phyloP scores from a whole-genome alignment of 352 stramenopile genomes.

The Globisporangium parvum region DNA sequence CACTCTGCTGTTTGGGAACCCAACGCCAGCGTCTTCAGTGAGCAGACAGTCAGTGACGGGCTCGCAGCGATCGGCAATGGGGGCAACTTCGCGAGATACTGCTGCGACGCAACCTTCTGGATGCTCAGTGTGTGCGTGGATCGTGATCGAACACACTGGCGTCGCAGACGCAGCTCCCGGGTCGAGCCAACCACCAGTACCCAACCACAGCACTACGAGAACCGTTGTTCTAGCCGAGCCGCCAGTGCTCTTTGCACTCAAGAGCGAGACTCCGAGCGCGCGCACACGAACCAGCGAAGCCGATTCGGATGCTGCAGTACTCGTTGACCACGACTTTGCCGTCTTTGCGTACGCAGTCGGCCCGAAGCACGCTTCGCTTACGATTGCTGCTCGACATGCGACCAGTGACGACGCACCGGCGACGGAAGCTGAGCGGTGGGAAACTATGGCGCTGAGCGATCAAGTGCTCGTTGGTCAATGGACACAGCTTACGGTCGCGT shows the following conservation, averaged over 20 bases:
- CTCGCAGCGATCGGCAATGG: not conserved
- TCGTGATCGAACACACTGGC: conserved; percentile 12
- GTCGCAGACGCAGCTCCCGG: not conserved
- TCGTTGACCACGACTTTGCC: not conserved
- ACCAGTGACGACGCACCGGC: not conserved
- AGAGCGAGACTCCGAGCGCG: not conserved
- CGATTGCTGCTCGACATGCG: not conserved
- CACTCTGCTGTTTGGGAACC: conserved; percentile 3
- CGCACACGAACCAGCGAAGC: not conserved
- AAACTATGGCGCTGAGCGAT: not conserved
- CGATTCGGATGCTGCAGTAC: not conserved
- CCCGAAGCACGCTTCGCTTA: not conserved
- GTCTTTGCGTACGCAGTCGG: conserved; percentile 3
- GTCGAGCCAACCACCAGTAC: not conserved
- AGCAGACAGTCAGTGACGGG: not conserved
- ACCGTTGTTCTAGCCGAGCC: not conserved
- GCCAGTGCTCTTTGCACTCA: conserved; percentile 7
- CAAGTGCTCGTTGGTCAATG: conserved; percentile 1
- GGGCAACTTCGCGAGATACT: not conserved
- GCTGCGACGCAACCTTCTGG: not conserved
- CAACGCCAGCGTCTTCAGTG: conserved; percentile 2
- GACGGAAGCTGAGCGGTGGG: not conserved
- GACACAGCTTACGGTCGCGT: conserved; percentile 4
- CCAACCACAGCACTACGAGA: not conserved
- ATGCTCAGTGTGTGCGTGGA: conserved; percentile 4